These are phyloP conservation scores for Hypoxylon perforatum DNA, from an alignment of 495 filamentous ascomycete species.

Conservation along the genomic window DNA sequence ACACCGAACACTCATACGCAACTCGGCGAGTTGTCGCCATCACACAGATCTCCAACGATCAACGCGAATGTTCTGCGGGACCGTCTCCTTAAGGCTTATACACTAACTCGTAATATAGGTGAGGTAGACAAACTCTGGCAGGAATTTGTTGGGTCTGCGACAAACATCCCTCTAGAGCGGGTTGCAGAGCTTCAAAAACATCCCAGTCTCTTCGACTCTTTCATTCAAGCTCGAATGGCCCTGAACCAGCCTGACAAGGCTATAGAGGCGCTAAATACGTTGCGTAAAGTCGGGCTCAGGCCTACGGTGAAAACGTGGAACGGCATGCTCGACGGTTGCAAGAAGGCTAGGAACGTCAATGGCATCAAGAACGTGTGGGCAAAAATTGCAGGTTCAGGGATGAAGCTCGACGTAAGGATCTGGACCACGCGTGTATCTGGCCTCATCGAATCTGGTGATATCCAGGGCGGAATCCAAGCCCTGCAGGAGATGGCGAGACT, in stretches of 20 bases:
- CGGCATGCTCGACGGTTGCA: constrained; percentile 71
- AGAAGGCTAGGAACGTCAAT: constrained; percentile 55
- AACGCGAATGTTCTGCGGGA: not conserved
- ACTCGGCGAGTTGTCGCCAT: not conserved
- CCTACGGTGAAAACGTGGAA: constrained; percentile 70
- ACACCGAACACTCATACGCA: constrained; percentile 27
- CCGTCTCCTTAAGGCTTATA: constrained; percentile 13
- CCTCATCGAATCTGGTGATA: constrained; percentile 60
- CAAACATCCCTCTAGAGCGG: constrained; percentile 32
- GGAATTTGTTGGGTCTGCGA: constrained; percentile 44
- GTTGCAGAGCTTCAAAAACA: constrained; percentile 34
- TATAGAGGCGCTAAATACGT: constrained; percentile 68
- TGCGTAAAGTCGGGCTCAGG: constrained; percentile 60
- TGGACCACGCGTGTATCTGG: constrained; percentile 75
- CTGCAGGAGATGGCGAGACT: constrained; percentile 68
- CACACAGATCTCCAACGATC: not conserved
- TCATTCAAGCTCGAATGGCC: constrained; percentile 63
- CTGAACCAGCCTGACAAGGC: constrained; percentile 60
- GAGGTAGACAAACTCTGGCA: constrained; percentile 45
- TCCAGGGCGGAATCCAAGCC: constrained; percentile 62
- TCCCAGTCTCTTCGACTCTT: constrained; percentile 62
- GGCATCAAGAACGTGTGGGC: constrained; percentile 69
- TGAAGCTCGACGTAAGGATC: constrained; percentile 64
- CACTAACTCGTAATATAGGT: not conserved
- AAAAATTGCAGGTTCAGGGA: constrained; percentile 60